Evolutionary conservation across 78 protist genomes (phyloP).

Genomic region (Dictyostelium capitatum): DNA sequence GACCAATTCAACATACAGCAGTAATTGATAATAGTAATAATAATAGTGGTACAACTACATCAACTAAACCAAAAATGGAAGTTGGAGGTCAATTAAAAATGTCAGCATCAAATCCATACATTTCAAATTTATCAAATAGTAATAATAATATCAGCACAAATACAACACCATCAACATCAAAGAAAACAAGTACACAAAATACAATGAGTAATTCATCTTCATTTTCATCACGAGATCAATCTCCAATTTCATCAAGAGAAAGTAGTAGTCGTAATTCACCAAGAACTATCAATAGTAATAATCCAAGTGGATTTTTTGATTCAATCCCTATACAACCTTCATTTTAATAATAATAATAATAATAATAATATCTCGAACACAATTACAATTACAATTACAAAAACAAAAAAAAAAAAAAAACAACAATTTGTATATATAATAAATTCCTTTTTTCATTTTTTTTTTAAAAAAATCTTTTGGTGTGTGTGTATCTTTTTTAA

Average conservation of each 20-base stretch:
- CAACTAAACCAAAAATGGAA: not conserved
- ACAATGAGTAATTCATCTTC: constrained; percentile 12
- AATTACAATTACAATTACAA: too few relatives aligned
- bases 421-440: too few relatives aligned
- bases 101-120: constrained; percentile 9
- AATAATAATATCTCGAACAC: not conserved
- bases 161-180: not conserved
- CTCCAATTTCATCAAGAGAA: not conserved
- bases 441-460: not conserved
- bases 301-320: not conserved
- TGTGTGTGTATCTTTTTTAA: too few relatives aligned
- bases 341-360: not conserved
- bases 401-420: too few relatives aligned
- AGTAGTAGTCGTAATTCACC: constrained; percentile 4
- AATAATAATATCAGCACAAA: not conserved
- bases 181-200: constrained; percentile 1
- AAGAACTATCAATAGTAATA: not conserved
- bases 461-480: too few relatives aligned
- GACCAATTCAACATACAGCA: not conserved
- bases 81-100: constrained; percentile 4
- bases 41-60: not conserved
- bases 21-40: not conserved
- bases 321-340: constrained; percentile 2
- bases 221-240: not conserved
- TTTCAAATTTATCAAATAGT: constrained; percentile 15